Conservation (phyloP, 2,329 filamentous ascomycete genomes). For the Dichotomopilus funicola region DNA sequence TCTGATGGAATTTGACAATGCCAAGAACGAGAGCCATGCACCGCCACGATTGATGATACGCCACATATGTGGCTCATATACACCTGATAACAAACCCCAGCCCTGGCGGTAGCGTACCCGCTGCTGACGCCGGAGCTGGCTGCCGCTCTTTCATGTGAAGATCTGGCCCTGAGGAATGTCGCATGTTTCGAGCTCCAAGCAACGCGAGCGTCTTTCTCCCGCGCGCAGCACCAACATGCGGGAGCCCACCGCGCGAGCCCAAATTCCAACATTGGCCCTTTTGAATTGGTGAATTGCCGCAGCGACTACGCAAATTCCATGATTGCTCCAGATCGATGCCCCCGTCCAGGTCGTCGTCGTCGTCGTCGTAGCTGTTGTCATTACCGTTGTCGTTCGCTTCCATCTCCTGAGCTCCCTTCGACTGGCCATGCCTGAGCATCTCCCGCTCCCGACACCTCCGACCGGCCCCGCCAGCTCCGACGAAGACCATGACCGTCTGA, state of each 20-base stretch:
- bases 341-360: background rate
- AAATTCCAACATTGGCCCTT: too few relatives aligned
- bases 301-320: too few relatives aligned
- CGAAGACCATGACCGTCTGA: slow-evolving; percentile 32
- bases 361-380: background rate
- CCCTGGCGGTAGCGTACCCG: background rate
- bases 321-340: too few relatives aligned
- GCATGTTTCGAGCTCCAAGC: background rate
- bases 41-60: too few relatives aligned
- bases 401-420: background rate
- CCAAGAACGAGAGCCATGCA: too few relatives aligned
- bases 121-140: background rate
- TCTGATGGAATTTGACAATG: too few relatives aligned
- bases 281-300: too few relatives aligned
- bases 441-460: slow-evolving; percentile 30
- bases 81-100: too few relatives aligned
- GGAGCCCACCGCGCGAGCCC: too few relatives aligned
- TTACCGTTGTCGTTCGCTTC: background rate
- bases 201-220: background rate
- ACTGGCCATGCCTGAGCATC: slow-evolving; percentile 41
- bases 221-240: background rate
- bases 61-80: too few relatives aligned
- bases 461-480: slow-evolving; percentile 9
- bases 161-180: background rate
- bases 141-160: slow-evolving; percentile 2